Evolutionary conservation across 192 early-diverging fungal genomes (phyloP), one percentile per base, ranked within the genome.

Genomic region (Backusella parvicylindrica): DNA sequence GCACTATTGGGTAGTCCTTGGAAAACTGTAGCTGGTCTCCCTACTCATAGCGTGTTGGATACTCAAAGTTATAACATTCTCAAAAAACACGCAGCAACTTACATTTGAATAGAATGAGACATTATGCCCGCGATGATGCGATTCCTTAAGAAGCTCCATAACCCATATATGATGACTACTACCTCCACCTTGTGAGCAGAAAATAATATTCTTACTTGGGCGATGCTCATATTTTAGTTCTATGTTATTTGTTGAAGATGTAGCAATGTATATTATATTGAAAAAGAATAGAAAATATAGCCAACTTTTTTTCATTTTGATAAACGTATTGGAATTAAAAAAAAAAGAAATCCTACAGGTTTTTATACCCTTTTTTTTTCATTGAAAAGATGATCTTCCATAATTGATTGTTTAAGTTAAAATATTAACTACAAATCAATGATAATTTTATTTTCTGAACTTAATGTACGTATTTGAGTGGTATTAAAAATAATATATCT

Each of bases 111-210:
- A 16, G 56, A 75, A 75, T 1, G 63, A 71, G 9, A 71, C 32
- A 31, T 71, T 73, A 47, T 75, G 78, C 6, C 78, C 78, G 26
- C 70, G 32, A 6, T n/a, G 15, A 4, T 43, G 21, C 1, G 75
- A 33, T 3, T 75, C 68, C 38, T 79, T 41, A 13, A 70, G n/a
- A 40, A 79, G 75, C 15, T 64, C 60, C 6, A 79, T 40, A 1
- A 79, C 73, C 78, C 73, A 79, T 6, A 68, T 72, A 1, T 31
- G 38, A 67, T 75, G 78, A 12, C 73, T 70, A 28, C 73, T 70
- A 11, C 73, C 73, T 23, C 73, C 73, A 12, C 65, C 33, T 35
- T 35, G 26, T 15, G 11, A 63, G 30, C 18, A 32, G 36, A 67
- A 67, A 2, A 35, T 35, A 9, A 67, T 67, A n/a, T 67, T 67